These are phyloP conservation scores for Penicillium brasilianum DNA, from an alignment of 2,329 filamentous ascomycete species.

Conservation along the genomic window DNA sequence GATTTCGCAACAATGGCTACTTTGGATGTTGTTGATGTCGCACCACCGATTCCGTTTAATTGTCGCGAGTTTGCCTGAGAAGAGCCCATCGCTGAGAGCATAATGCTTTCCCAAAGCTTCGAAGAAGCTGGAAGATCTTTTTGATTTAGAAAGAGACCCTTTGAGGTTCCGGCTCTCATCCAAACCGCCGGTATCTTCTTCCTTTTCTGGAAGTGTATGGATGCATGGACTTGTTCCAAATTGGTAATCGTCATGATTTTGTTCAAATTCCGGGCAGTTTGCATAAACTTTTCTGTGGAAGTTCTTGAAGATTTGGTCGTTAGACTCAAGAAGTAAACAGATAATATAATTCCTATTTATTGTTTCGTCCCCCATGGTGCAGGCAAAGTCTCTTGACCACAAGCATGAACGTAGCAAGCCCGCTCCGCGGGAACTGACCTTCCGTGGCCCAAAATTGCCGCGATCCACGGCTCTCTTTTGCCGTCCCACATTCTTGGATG, in stretches of 20 bases:
- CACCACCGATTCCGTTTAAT: constrained; percentile 71
- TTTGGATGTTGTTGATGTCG: constrained; percentile 70
- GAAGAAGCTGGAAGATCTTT: constrained; percentile 37
- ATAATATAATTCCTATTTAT: background rate
- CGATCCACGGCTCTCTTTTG: background rate
- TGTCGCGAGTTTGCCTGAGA: constrained; percentile 54
- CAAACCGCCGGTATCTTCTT: constrained; percentile 17
- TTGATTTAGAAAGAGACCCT: constrained; percentile 47
- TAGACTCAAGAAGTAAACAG: background rate
- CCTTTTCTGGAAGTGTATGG: background rate
- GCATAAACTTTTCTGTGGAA: background rate
- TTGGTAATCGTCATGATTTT: constrained; percentile 11
- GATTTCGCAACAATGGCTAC: constrained; percentile 66
- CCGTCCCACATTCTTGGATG: background rate
- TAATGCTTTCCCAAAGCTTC: constrained; percentile 35
- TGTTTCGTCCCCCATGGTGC: background rate
- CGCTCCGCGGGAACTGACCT: background rate
- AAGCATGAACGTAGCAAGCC: no score
- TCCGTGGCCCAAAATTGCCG: constrained; percentile 2
- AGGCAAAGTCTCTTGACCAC: no score
- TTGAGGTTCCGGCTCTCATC: constrained; percentile 30
- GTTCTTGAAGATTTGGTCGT: background rate
- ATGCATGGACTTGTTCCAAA: constrained; percentile 2
- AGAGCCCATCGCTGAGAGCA: constrained; percentile 42
- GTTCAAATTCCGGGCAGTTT: constrained; percentile 1